Evolutionary conservation across 2,329 filamentous ascomycete genomes (phyloP).

Genomic region (Lomentospora prolificans): DNA sequence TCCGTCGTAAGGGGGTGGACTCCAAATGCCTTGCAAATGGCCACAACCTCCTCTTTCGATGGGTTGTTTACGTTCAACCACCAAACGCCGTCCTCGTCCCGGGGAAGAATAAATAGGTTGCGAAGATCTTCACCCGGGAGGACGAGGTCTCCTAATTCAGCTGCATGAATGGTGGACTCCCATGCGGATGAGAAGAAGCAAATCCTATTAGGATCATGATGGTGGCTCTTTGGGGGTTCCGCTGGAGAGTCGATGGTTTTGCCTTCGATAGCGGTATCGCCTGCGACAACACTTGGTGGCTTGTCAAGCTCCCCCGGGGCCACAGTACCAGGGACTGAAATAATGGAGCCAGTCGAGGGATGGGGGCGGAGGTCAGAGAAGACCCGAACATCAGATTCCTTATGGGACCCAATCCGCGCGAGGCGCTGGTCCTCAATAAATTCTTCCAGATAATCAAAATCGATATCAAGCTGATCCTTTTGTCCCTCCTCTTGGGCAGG

Average conservation of each 20-base stretch:
- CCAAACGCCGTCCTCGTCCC: slow-evolving; percentile 72
- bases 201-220: slow-evolving; percentile 65
- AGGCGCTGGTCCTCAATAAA: slow-evolving; percentile 62
- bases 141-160: slow-evolving; percentile 78
- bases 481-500: slow-evolving; percentile 59
- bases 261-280: slow-evolving; percentile 20
- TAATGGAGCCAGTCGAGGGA: slow-evolving; percentile 3
- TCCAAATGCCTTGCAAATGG: slow-evolving; percentile 87
- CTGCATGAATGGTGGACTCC: slow-evolving; percentile 86
- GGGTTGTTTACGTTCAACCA: slow-evolving; percentile 94
- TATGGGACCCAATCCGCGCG: slow-evolving; percentile 38
- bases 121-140: slow-evolving; percentile 84
- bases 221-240: slow-evolving; percentile 16
- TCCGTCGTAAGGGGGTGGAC: slow-evolving; percentile 93
- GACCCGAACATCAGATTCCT: slow-evolving; percentile 35
- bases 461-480: slow-evolving; percentile 71
- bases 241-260: slow-evolving; percentile 17
- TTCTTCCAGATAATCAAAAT: slow-evolving; percentile 89
- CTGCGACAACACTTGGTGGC: slow-evolving; percentile 30
- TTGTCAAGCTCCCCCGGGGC: slow-evolving; percentile 48
- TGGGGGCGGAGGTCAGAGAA: slow-evolving; percentile 53
- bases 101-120: slow-evolving; percentile 66
- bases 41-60: slow-evolving; percentile 76
- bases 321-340: slow-evolving; percentile 25
- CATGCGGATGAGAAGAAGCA: slow-evolving; percentile 95